Conservation (phyloP, 805 yeast species). For the Metschnikowia matae region DNA sequence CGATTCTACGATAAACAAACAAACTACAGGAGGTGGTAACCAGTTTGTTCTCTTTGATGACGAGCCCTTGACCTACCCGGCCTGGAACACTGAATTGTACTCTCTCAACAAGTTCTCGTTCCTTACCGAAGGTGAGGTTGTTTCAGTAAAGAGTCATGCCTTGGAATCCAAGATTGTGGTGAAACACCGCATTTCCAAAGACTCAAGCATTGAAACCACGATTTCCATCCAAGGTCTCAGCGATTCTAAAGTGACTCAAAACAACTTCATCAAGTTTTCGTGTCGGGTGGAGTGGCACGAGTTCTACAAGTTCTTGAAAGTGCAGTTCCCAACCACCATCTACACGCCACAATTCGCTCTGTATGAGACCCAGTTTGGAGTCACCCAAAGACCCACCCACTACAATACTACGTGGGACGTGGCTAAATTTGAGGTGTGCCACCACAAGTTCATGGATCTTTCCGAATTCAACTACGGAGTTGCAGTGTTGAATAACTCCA, state of each 20-base stretch:
- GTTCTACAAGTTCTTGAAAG: slow-evolving; percentile 81
- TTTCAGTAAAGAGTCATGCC: slow-evolving; percentile 47
- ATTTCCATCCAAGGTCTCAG: slow-evolving; percentile 68
- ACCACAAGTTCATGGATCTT: slow-evolving; percentile 89
- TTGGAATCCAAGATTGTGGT: slow-evolving; percentile 62
- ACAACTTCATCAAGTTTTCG: slow-evolving; percentile 36
- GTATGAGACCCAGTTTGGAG: slow-evolving; percentile 92
- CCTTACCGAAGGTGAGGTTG: slow-evolving; percentile 35
- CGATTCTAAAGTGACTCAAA: slow-evolving; percentile 32
- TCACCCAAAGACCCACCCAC: slow-evolving; percentile 89
- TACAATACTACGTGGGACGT: slow-evolving; percentile 94
- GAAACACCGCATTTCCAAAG: slow-evolving; percentile 52
- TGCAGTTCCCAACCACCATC: slow-evolving; percentile 88
- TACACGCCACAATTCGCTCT: slow-evolving; percentile 65
- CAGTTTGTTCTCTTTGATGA: slow-evolving; percentile 83
- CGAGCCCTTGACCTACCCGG: slow-evolving; percentile 86
- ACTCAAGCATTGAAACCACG: slow-evolving; percentile 58
- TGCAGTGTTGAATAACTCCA: slow-evolving; percentile 73
- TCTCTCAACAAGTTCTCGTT: slow-evolving; percentile 69
- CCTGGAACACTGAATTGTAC: slow-evolving; percentile 96
- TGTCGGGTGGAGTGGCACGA: slow-evolving; percentile 79
- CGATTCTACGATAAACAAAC: slow-evolving; percentile 50
- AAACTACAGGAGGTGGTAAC: slow-evolving; percentile 61
- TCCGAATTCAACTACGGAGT: slow-evolving; percentile 88
- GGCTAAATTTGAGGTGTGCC: slow-evolving; percentile 94